These are phyloP conservation scores for Boletus rubroflammeus DNA, from an alignment of 768 basidiomycete genomes.

Conservation along the genomic window DNA sequence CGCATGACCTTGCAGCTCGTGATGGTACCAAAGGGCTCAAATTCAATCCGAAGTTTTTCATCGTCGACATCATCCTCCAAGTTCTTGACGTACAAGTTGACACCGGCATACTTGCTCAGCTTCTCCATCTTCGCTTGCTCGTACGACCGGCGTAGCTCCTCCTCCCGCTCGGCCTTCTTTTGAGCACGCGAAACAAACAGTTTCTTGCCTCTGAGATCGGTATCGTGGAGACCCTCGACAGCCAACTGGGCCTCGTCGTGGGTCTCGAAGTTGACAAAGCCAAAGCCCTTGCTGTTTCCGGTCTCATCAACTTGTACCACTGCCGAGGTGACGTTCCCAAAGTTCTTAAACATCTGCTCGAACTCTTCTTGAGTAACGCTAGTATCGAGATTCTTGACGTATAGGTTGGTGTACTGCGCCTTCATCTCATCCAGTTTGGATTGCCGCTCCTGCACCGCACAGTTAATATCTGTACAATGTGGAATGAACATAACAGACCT, in stretches of 20 bases:
- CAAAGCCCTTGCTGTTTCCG: slow-evolving; percentile 95
- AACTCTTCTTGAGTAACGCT: slow-evolving; percentile 87
- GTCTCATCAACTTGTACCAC: slow-evolving; percentile 79
- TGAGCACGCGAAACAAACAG: slow-evolving; percentile 96
- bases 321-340: slow-evolving; percentile 86
- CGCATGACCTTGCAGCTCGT: slow-evolving; percentile 99
- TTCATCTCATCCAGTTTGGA: slow-evolving; percentile 98
- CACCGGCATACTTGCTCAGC: slow-evolving; percentile 95
- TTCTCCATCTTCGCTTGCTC: slow-evolving; percentile 98
- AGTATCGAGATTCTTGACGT: slow-evolving; percentile 92
- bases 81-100: slow-evolving; percentile 99
- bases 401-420: slow-evolving; percentile 96
- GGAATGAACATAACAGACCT: slow-evolving; percentile 46
- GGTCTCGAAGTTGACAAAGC: slow-evolving; percentile 93
- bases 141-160: slow-evolving; percentile 89
- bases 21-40: slow-evolving; percentile 94
- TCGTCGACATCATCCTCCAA: slow-evolving; percentile 97
- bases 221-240: slow-evolving; percentile 86
- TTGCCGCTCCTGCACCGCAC: slow-evolving; percentile 72
- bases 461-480: neutral
- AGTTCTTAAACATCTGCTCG: slow-evolving; percentile 69
- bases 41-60: slow-evolving; percentile 93
- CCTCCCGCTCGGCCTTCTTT: slow-evolving; percentile 98
- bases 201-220: slow-evolving; percentile 79
- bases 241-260: slow-evolving; percentile 93